These are phyloP conservation scores for Neopestalotiopsis clavispora DNA, from an alignment of 2,329 filamentous ascomycete species.

Conservation along the genomic window DNA sequence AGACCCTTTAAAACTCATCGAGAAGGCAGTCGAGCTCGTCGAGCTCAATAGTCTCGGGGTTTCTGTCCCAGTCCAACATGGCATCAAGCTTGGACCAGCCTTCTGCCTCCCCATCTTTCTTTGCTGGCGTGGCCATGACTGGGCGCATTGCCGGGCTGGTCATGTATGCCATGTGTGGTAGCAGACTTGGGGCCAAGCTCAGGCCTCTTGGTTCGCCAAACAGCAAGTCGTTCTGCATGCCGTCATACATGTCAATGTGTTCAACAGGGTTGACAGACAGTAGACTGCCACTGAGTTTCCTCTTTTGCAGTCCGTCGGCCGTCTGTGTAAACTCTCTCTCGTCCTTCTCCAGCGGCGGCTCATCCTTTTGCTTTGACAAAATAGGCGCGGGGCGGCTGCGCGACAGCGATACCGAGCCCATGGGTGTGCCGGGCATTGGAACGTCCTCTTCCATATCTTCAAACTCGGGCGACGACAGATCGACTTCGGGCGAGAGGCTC, in stretches of 20 bases:
- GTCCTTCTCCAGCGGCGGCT: slow-evolving; percentile 89
- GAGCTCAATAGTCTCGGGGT: slow-evolving; percentile 87
- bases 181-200: slow-evolving; percentile 35
- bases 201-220: slow-evolving; percentile 50
- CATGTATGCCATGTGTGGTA: slow-evolving; percentile 48
- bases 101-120: slow-evolving; percentile 46
- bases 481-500: slow-evolving; percentile 91
- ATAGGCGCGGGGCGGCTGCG: slow-evolving; percentile 40
- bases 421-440: slow-evolving; percentile 64
- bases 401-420: slow-evolving; percentile 59
- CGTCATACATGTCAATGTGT: slow-evolving; percentile 46
- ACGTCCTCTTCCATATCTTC: slow-evolving; percentile 72
- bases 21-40: slow-evolving; percentile 92
- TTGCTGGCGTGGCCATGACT: slow-evolving; percentile 47
- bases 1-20: slow-evolving; percentile 65
- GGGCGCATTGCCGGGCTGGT: slow-evolving; percentile 62
- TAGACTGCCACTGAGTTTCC: slow-evolving; percentile 58
- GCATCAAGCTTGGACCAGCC: slow-evolving; percentile 50
- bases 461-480: slow-evolving; percentile 85
- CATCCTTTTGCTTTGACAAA: slow-evolving; percentile 68
- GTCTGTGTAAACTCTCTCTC: slow-evolving; percentile 98
- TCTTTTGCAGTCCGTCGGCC: slow-evolving; percentile 79
- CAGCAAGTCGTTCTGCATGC: slow-evolving; percentile 55
- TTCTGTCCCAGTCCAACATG: slow-evolving; percentile 66
- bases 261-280: slow-evolving; percentile 40